Evolutionary conservation across 768 basidiomycete species (phyloP), one percentile per base, ranked within the genome.

Genomic region (Boletus barrowsii): DNA sequence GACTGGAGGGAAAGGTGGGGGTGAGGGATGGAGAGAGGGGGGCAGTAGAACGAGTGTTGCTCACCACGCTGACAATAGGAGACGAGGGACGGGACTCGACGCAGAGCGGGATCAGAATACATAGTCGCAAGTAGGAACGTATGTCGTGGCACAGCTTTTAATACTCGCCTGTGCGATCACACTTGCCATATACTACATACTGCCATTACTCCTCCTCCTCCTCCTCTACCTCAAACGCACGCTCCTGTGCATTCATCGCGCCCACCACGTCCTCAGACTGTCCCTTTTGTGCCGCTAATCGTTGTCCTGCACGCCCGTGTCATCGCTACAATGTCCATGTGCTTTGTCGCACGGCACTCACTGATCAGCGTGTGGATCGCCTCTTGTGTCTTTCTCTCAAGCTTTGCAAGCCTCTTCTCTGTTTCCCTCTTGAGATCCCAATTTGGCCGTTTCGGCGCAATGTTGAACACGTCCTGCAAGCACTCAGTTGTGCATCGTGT

Each of bases 371-470:
- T 89, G 64, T 95, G 91, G 57, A 98, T 90, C 6, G 94, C 84
- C 70, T 95, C 90, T 57, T 95, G 90, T 2, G 93, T 97, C 72
- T 84, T 87, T 62, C 91, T 76, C 64, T 97, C 94, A n/a, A 98
- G 77, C 67, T 86, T 94, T 9, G 86, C 81, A 44, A 93, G 71
- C 68, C 91, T 93, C 75, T 88, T 92, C 53, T 95, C 91, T 74
- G 95, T 84, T 63, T 98, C 93, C 53, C 93, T 83, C 70, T 94
- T 95, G 63, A 97, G 76, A 69, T 96, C 93, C 94, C 93, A 96
- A 72, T 96, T 98, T 10, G 92, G 87, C 44, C 94, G 82, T 79
- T 95, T 98, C 4, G 97, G 97, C 22, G 94, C 95, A 62, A 99
- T 98, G 67, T 97, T 98, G 69, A 97, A 91, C 42, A 97, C 78